Percentiles rank a stretch among this genome's conserved stretches.
phyloP scores from a whole-genome alignment of 2,329 filamentous ascomycete genomes.

The Trichoderma brevicompactum region DNA sequence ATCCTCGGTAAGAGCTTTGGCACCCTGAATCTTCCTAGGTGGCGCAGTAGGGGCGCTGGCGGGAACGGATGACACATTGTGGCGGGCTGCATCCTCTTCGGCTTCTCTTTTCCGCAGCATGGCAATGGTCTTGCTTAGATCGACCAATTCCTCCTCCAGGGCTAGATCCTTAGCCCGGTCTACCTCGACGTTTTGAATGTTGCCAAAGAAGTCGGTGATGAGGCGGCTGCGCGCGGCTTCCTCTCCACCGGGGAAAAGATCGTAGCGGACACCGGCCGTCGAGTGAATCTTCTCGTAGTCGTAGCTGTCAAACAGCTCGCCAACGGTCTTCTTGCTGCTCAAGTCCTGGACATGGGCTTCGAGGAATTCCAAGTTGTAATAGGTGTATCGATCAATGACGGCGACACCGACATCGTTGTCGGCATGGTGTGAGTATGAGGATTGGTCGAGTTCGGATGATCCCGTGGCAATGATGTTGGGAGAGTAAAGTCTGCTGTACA shows the following conservation, averaged over 20 bases:
- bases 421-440: constrained; percentile 95
- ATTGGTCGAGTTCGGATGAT: constrained; percentile 94
- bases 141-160: constrained; percentile 74
- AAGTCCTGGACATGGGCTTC: constrained; percentile 87
- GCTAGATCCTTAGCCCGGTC: constrained; percentile 64
- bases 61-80: constrained; percentile 37
- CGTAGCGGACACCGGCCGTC: constrained; percentile 88
- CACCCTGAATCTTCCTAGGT: constrained; percentile 40
- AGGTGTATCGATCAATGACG: constrained; percentile 97
- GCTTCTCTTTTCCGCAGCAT: constrained; percentile 55
- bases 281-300: constrained; percentile 94
- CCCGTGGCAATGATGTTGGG: constrained; percentile 98
- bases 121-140: constrained; percentile 71
- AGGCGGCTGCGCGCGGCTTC: constrained; percentile 75
- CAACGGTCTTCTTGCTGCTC: constrained; percentile 84
- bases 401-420: constrained; percentile 98
- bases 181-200: constrained; percentile 95
- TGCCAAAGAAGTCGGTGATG: constrained; percentile 97
- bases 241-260: constrained; percentile 88
- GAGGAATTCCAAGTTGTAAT: constrained; percentile 96
- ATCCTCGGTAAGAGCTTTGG: constrained; percentile 67
- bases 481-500: constrained; percentile 98
- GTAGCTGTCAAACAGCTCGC: constrained; percentile 95
- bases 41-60: constrained; percentile 38
- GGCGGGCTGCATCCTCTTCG: constrained; percentile 46